Conservation (phyloP, 495 filamentous ascomycete genomes). For the Polyplosphaeria fusca region DNA sequence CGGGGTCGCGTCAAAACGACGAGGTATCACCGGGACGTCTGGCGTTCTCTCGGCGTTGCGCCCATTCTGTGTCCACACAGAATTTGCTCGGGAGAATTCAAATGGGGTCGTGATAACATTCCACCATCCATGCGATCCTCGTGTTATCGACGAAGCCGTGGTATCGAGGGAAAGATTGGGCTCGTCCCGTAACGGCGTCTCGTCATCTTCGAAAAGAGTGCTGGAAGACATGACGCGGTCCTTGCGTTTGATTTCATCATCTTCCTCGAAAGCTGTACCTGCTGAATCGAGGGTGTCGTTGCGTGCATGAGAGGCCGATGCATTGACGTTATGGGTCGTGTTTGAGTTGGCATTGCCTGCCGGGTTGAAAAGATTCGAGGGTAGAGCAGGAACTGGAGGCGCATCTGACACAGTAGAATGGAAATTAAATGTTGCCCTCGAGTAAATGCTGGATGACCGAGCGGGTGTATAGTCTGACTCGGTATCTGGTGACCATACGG, state of each 20-base stretch:
- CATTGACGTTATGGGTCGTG: not conserved
- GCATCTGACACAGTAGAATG: constrained; percentile 39
- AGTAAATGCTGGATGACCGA: constrained; percentile 66
- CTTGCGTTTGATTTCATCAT: constrained; percentile 19
- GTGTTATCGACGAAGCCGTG: constrained; percentile 41
- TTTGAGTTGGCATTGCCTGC: not conserved
- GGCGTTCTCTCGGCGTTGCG: constrained; percentile 18
- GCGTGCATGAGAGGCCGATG: constrained; percentile 8
- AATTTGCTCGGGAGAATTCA: constrained; percentile 40
- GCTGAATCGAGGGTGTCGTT: constrained; percentile 31
- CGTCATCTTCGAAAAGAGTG: constrained; percentile 60
- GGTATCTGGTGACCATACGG: constrained; percentile 59
- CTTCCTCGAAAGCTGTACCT: constrained; percentile 37
- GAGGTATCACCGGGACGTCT: constrained; percentile 28
- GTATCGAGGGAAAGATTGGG: constrained; percentile 16
- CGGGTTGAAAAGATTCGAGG: constrained; percentile 41
- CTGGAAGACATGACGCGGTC: constrained; percentile 44
- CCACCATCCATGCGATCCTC: constrained; percentile 81
- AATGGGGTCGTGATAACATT: constrained; percentile 79
- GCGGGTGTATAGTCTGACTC: constrained; percentile 38
- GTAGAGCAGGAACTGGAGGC: constrained; percentile 64
- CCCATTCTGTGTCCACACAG: constrained; percentile 26
- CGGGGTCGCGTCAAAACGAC: constrained; percentile 4
- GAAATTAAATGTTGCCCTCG: constrained; percentile 52
- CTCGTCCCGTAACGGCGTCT: constrained; percentile 35